Evolutionary conservation across 306 rosid genomes (phyloP), one percentile per base, ranked within the genome.

Genomic region (Acacia melanoxylon): DNA sequence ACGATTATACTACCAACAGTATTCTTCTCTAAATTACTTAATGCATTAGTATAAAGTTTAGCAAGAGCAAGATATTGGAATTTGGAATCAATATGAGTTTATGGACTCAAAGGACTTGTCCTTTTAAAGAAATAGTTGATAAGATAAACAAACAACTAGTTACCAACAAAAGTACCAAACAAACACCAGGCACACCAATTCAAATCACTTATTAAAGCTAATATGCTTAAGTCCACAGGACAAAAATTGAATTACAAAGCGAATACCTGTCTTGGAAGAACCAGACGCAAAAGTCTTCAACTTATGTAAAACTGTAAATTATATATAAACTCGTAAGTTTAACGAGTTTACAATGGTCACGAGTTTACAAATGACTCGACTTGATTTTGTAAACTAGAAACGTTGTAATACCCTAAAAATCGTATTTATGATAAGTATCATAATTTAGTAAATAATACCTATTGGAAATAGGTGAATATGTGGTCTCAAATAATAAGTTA

Each of bases 251-350:
- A 56, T 68, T 42, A 56, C 46, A 76, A 77, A 58, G 44, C 4
- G 25, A 59, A 24, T 85, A 95, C 98, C 94, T 84, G 94, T 31
- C 86, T 84, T 95, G 41, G 95, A 92, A 84, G 99, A 95, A 83
- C 99, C 98, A 76, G 99, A 67, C 3, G 94, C 99, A 79, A 90
- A 74, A 70, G 97, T 90, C 88, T 95, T 95, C 79, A 95, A 84
- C 82, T 86, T 93, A 69, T 92, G 97, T 59, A 91, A 86, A 69
- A 93, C 98, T 24, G 99, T 86, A 86, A 95, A 95, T 51, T 93
- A 97, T 69, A 95, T 95, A n/a, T n/a, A n/a, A n/a, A n/a, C n/a
- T n/a, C n/a, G n/a, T n/a, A n/a, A n/a, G n/a, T n/a, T n/a, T n/a
- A n/a, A n/a, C n/a, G n/a, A n/a, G n/a, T n/a, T n/a, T n/a, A n/a